Base-by-base conservation (phyloP, 148 eudicot genomes). In the Cornus suecica region DNA sequence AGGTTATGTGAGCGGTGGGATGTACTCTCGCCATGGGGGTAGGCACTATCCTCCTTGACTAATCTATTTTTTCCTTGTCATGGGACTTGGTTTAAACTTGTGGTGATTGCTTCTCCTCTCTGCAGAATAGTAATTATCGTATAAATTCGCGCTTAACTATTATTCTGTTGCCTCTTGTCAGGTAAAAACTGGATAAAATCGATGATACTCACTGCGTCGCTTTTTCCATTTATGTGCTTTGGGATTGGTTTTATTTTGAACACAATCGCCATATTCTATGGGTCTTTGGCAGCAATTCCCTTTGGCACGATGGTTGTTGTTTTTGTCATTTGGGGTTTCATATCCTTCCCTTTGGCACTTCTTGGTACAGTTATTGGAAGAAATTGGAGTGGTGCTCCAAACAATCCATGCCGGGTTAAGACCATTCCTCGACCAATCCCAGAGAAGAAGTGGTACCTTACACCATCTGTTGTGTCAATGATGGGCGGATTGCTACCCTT, bases 381-480 rank as follows among this genome's bases (percentile, higher is more conserved):
- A 82, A 92, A 92, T 81, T 87, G 88, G 87, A 91, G 89, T 76
- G 97, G 97, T 62, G 87, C 91, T 65, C 97, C 97, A 26, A 89
- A 91, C 84, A 91, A 89, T 69, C 97, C 97, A 11, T 91, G 97
- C 56, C 93, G 97, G 11, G 93, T 91, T 72, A 91, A 91, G 86
- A 91, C 93, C 75, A 91, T 91, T 79, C 93, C 97, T 68, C 91
- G 97, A 11, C 97, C 97, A 51, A 90, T 92, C 76, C 97, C 97
- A 3, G 92, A 90, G 80, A 92, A 92, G 87, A 92, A 92, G 75
- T 92, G 97, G 97, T 92, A 92, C 71, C 91, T 92, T 74, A 90
- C 94, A 30, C 94, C 97, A 26, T 88, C 94, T 31, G 86, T 92
- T 26, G 82, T 92, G 62, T 85, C 91, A 34, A 65, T 92, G 56